Percentiles rank a stretch among this genome's conserved stretches.
Conservation (phyloP, 225 moss, liverwort and hornwort species). For the Sphagnum tenellum region DNA sequence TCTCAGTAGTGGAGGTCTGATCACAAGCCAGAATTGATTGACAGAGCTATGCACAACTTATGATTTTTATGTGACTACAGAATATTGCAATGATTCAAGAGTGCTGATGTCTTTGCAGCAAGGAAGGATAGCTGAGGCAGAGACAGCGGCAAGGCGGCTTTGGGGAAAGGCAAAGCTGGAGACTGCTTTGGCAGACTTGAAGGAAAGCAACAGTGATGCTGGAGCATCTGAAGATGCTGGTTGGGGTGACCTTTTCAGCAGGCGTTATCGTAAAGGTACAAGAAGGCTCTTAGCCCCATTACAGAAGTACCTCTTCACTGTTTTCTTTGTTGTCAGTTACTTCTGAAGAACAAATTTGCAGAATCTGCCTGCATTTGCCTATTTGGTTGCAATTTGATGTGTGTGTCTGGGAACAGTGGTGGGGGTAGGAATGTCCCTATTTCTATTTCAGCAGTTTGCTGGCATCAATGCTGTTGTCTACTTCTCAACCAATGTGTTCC, state of each 20-base stretch:
- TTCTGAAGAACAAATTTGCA: neutral
- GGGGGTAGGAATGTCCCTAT: conserved; percentile 65
- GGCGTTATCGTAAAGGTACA: conserved; percentile 66
- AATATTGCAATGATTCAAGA: neutral
- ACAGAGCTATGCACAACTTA: no score
- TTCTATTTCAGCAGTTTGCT: conserved; percentile 93
- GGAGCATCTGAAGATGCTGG: conserved; percentile 53
- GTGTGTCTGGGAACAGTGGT: conserved; percentile 53
- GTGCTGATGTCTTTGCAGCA: conserved; percentile 28
- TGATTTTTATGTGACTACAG: no score
- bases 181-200: conserved; percentile 65
- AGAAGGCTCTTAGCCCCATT: neutral
- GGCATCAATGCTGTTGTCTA: conserved; percentile 99
- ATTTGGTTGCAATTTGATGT: conserved; percentile 2
- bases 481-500: conserved; percentile 85
- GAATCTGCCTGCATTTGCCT: neutral
- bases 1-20: no score
- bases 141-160: conserved; percentile 54
- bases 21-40: no score
- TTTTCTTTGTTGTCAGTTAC: no score
- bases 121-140: conserved; percentile 71
- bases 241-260: conserved; percentile 75
- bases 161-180: conserved; percentile 84
- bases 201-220: conserved; percentile 28
- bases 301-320: no score